Percentiles rank a stretch among this genome's conserved stretches.
Evolutionary conservation across 495 filamentous ascomycete genomes (phyloP).

Genomic region (Glarea lozoyensis): DNA sequence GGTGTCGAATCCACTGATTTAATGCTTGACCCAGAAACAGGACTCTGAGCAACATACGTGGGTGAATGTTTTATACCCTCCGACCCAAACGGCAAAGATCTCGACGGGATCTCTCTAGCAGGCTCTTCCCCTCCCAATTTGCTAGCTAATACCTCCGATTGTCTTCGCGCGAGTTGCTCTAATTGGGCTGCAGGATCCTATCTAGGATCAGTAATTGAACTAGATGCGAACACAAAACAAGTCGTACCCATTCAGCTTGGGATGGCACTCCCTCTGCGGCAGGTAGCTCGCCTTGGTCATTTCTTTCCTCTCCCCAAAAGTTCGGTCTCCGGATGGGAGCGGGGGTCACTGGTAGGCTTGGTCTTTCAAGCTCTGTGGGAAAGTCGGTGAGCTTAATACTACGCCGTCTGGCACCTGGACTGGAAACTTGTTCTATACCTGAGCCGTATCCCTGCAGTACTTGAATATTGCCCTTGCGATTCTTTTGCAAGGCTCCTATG

Average conservation of each 20-base stretch:
- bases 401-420: conserved; percentile 29
- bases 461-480: conserved; percentile 52
- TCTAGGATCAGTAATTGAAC: conserved; percentile 23
- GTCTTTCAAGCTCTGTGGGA: conserved; percentile 72
- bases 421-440: conserved; percentile 22
- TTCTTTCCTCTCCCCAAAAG: conserved; percentile 43
- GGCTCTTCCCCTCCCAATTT: conserved; percentile 28
- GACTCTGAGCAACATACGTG: conserved; percentile 35
- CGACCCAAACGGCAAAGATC: conserved; percentile 38
- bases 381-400: conserved; percentile 74
- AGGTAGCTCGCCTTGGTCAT: conserved; percentile 51
- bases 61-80: conserved; percentile 35
- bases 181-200: conserved; percentile 64
- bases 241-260: conserved; percentile 79
- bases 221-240: conserved; percentile 41
- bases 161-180: conserved; percentile 55
- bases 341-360: conserved; percentile 85
- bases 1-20: conserved; percentile 28
- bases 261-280: conserved; percentile 70
- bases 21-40: conserved; percentile 15
- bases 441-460: conserved; percentile 31
- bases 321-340: conserved; percentile 56
- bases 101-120: conserved; percentile 28
- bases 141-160: conserved; percentile 46
- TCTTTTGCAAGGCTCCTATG: conserved; percentile 58